Percentiles rank a stretch among this genome's conserved stretches.
phyloP scores from a whole-genome alignment of 805 yeast genomes.

The Hanseniaspora mollemarum region DNA sequence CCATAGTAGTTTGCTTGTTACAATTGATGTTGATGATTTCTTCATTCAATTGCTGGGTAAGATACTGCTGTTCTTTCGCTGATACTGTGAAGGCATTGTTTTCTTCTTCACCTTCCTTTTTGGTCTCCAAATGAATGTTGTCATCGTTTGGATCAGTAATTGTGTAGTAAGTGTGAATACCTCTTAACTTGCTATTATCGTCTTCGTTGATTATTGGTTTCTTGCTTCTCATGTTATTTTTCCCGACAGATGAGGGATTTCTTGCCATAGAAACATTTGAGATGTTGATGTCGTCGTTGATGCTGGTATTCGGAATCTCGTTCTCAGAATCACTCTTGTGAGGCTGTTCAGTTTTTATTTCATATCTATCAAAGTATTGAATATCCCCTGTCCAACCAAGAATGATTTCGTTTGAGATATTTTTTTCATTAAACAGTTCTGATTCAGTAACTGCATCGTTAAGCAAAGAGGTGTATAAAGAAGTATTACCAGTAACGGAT shows the following conservation, averaged over 20 bases:
- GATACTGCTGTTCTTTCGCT: constrained; percentile 40
- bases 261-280: constrained; percentile 1
- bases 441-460: constrained; percentile 11
- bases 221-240: neutral
- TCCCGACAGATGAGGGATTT: neutral
- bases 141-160: constrained; percentile 18
- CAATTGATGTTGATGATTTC: constrained; percentile 39
- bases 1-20: constrained; percentile 43
- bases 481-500: constrained; percentile 70
- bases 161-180: constrained; percentile 15
- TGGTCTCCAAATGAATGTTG: neutral
- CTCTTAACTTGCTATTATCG: constrained; percentile 8
- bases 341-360: constrained; percentile 14
- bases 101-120: constrained; percentile 4
- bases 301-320: too few species aligned
- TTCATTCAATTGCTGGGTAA: constrained; percentile 28
- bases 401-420: constrained; percentile 77
- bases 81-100: constrained; percentile 43
- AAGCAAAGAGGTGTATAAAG: constrained; percentile 64
- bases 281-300: neutral
- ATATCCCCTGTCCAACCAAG: constrained; percentile 97
- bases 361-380: constrained; percentile 23
- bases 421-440: constrained; percentile 34
- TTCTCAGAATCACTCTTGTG: too few species aligned
- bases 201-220: constrained; percentile 10